Conservation (phyloP, 371 early-diverging fungal genomes). For the Entomophthora muscae region DNA sequence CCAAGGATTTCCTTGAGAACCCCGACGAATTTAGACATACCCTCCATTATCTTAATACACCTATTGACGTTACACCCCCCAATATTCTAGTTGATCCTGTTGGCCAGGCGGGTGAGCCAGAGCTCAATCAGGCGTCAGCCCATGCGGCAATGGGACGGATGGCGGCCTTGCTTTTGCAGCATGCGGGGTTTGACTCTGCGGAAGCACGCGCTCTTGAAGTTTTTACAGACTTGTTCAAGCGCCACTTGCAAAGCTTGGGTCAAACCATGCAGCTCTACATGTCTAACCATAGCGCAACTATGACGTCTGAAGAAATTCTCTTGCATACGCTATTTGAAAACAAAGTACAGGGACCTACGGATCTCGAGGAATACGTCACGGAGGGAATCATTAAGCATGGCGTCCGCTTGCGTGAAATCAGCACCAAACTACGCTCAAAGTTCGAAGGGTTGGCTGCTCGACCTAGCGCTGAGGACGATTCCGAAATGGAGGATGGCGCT, state of each 20-base stretch:
- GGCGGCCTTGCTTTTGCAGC: constrained; percentile 45
- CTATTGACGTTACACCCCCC: neutral
- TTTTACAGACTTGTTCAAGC: constrained; percentile 54
- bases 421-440: constrained; percentile 44
- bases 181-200: constrained; percentile 75
- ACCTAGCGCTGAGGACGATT: constrained; percentile 10
- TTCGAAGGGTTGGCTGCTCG: constrained; percentile 33
- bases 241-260: constrained; percentile 66
- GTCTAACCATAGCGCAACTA: constrained; percentile 47
- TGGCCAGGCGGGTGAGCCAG: neutral
- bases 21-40: neutral
- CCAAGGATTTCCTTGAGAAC: neutral
- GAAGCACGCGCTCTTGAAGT: constrained; percentile 40
- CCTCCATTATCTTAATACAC: neutral
- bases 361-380: constrained; percentile 54
- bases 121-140: constrained; percentile 18
- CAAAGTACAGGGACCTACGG: constrained; percentile 40
- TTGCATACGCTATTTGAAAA: constrained; percentile 64
- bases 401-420: constrained; percentile 45
- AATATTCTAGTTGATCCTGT: neutral
- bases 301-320: constrained; percentile 74
- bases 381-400: constrained; percentile 58
- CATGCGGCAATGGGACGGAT: constrained; percentile 39
- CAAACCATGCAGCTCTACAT: constrained; percentile 57
- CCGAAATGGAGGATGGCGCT: neutral